These are phyloP conservation scores for Mucor circinelloides DNA, from an alignment of 371 early-diverging fungal species.

Conservation along the genomic window DNA sequence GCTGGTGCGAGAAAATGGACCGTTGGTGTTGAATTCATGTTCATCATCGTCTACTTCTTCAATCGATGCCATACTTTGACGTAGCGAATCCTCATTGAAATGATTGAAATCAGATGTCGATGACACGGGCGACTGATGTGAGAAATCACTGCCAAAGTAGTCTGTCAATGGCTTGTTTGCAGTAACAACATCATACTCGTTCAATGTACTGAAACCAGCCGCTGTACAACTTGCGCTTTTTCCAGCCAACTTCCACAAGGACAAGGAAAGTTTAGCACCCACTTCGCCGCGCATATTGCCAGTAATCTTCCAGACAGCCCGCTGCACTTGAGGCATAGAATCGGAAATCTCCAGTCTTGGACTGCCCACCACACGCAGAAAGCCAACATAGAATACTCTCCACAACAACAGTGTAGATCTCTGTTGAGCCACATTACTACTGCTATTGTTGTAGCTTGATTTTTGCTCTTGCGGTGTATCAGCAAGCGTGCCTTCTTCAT, in stretches of 20 bases:
- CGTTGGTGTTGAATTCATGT: conserved; percentile 4
- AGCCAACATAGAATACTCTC: conserved; percentile 57
- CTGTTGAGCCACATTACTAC: neutral
- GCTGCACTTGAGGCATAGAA: conserved; percentile 59
- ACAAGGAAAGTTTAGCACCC: conserved; percentile 57
- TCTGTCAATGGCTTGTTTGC: neutral
- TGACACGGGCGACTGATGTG: conserved; percentile 1
- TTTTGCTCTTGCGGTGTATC: neutral
- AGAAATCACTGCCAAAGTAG: neutral
- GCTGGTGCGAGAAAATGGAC: neutral
- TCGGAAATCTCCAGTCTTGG: conserved; percentile 59
- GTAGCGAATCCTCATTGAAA: conserved; percentile 8
- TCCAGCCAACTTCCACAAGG: conserved; percentile 57
- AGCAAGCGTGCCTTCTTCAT: neutral
- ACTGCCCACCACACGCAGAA: conserved; percentile 62
- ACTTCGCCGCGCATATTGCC: conserved; percentile 64
- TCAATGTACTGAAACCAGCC: neutral
- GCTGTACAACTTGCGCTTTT: neutral
- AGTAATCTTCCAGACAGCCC: conserved; percentile 62
- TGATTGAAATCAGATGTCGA: neutral
- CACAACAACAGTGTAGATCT: conserved; percentile 41
- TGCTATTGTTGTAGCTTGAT: neutral
- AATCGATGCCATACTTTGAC: conserved; percentile 23
- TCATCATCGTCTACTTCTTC: conserved; percentile 22
- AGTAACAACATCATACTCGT: neutral